These are phyloP conservation scores for Colletotrichum sp. DNA, from an alignment of 2,329 filamentous ascomycete genomes.

Conservation along the genomic window DNA sequence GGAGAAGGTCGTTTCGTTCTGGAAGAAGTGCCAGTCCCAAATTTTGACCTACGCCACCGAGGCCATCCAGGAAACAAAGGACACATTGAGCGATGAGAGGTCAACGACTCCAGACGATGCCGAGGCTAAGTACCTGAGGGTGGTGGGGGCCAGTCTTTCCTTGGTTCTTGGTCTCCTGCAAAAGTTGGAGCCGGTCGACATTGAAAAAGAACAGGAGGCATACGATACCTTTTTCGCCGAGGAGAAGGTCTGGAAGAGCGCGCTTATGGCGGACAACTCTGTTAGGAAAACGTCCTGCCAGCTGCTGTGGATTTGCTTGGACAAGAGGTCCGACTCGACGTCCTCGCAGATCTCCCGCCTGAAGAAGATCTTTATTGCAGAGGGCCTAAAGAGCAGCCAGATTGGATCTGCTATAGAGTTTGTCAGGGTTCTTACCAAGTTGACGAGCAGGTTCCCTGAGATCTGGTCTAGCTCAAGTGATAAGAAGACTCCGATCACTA, in stretches of 20 bases:
- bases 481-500: conserved; percentile 58
- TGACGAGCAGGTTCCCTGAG: conserved; percentile 70
- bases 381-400: conserved; percentile 76
- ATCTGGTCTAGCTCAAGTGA: conserved; percentile 72
- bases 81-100: conserved; percentile 88
- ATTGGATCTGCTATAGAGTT: conserved; percentile 76
- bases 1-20: conserved; percentile 79
- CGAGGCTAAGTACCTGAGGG: conserved; percentile 82
- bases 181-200: conserved; percentile 53
- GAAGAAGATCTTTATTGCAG: conserved; percentile 68
- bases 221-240: conserved; percentile 73
- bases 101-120: conserved; percentile 85
- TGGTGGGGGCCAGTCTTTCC: conserved; percentile 62
- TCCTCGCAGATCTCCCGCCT: conserved; percentile 55
- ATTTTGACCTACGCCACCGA: conserved; percentile 84
- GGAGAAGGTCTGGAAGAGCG: conserved; percentile 69
- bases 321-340: conserved; percentile 50
- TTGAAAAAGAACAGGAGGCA: conserved; percentile 62
- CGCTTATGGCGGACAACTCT: conserved; percentile 64
- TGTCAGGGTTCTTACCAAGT: conserved; percentile 65
- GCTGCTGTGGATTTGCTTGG: conserved; percentile 54
- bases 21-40: conserved; percentile 79
- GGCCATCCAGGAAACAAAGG: conserved; percentile 79
- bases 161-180: conserved; percentile 59
- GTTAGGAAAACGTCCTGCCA: conserved; percentile 59